Base-by-base conservation (phyloP, 2,329 filamentous ascomycete genomes). In the Lasiodiplodia sp. region DNA sequence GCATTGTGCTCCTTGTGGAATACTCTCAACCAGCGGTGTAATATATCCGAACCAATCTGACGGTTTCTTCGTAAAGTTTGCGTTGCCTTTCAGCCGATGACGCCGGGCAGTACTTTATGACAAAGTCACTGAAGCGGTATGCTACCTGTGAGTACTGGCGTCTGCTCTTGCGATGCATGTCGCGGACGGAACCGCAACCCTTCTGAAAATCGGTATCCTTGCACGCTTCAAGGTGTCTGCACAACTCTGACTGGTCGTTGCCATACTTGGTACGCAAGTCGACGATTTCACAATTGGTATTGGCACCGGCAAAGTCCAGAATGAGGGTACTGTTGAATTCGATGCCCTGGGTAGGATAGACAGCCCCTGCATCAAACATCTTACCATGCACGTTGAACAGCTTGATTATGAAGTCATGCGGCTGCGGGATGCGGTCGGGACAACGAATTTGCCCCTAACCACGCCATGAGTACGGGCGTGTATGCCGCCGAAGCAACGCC, bases 321-420 rank as follows among this genome's bases (percentile, higher is more conserved):
- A 80, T 77, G 0, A 83, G 83, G 1, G 82, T 82, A 68, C 78
- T 83, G 72, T 86, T 86, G 74, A 86, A 85, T 21, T 82, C 81
- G 71, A 85, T 82, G 70, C 85, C 82, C 68, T 82, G 79, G 0
- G 78, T 81, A 23, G 76, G 71, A 58, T 72, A 73, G 70, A 77
- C 72, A 72, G 79, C 77, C 51, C 80, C 80, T 37, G 75, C 75
- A 10, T 80, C 75, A 62, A 83, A 81, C 73, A 79, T 79, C 25
- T 81, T 79, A 7, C 81, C 82, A 5, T 79, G 58, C n/a, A 86
- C 80, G 65, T 82, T 79, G 74, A 86, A 86, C 52, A 86, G 72
- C 71, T 86, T 86, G 77, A 86, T 84, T 12, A 75, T 81, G 52
- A 85, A 81, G 28, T 83, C 84, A 49, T 83, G 78, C 4, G 83